Evolutionary conservation across 495 filamentous ascomycete species (phyloP).

Genomic region (Penicillium maclennaniae): DNA sequence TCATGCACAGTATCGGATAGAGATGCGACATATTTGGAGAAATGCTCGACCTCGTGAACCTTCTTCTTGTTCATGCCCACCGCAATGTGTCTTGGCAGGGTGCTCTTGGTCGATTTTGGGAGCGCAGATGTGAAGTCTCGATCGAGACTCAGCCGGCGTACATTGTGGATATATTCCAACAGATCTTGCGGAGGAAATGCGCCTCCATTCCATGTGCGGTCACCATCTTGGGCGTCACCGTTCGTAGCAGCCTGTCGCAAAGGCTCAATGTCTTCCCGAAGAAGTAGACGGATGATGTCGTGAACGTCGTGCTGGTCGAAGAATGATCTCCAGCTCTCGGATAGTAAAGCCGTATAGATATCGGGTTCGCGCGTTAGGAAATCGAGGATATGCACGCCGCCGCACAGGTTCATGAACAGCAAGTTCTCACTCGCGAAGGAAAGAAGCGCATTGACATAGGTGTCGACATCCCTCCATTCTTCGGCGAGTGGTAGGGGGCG

Average conservation of each 20-base stretch:
- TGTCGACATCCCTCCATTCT: slow-evolving; percentile 56
- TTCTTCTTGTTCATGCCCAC: slow-evolving; percentile 97
- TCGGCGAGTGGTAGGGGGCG: slow-evolving; percentile 54
- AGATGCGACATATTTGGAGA: slow-evolving; percentile 57
- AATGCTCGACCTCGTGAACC: slow-evolving; percentile 77
- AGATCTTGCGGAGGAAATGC: slow-evolving; percentile 63
- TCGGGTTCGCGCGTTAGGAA: slow-evolving; percentile 86
- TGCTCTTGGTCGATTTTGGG: slow-evolving; percentile 28
- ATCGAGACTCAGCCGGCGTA: slow-evolving; percentile 64
- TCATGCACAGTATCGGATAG: slow-evolving; percentile 52
- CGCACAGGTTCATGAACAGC: slow-evolving; percentile 83
- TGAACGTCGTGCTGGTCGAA: slow-evolving; percentile 66
- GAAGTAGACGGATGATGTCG: slow-evolving; percentile 70
- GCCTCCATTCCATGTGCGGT: slow-evolving; percentile 45
- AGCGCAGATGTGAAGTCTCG: slow-evolving; percentile 50
- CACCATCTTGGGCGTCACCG: slow-evolving; percentile 1
- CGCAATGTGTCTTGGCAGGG: slow-evolving; percentile 63
- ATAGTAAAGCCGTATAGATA: slow-evolving; percentile 70
- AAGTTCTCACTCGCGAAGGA: slow-evolving; percentile 68
- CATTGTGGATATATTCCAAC: slow-evolving; percentile 66
- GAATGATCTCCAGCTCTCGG: slow-evolving; percentile 74
- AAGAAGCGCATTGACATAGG: slow-evolving; percentile 76
- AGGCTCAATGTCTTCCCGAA: slow-evolving; percentile 63
- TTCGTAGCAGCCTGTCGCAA: slow-evolving; percentile 11
- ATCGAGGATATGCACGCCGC: slow-evolving; percentile 91